Conservation (phyloP, 1,284 basidiomycete species). For the Ganoderma sp. region DNA sequence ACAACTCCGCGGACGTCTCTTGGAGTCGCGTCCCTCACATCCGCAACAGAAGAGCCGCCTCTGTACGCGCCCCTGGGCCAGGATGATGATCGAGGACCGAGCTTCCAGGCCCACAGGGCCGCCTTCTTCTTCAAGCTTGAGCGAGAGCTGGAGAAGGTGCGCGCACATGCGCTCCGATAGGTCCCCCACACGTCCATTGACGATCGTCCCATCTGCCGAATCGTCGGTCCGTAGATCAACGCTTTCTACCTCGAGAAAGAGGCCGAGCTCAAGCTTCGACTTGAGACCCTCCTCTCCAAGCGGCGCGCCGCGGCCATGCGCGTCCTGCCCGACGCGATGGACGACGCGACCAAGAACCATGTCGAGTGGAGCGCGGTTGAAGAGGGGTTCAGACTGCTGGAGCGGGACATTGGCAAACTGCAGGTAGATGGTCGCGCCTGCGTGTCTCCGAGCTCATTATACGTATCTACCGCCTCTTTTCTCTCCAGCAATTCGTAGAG, state of each 20-base stretch:
- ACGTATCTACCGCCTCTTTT: constrained; percentile 33
- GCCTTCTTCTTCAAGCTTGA: constrained; percentile 99
- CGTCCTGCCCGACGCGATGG: constrained; percentile 65
- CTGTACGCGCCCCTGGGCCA: constrained; percentile 64
- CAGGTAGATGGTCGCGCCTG: constrained; percentile 62
- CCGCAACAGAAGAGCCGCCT: constrained; percentile 50
- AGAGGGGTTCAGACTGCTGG: constrained; percentile 95
- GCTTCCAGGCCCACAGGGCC: constrained; percentile 93
- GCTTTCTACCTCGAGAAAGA: constrained; percentile 99
- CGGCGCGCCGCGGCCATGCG: constrained; percentile 82
- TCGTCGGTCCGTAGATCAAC: constrained; percentile 82
- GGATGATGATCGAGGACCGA: constrained; percentile 72
- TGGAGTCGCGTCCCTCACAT: constrained; percentile 1
- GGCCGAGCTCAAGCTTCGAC: constrained; percentile 89
- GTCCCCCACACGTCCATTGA: constrained; percentile 8
- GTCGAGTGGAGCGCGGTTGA: constrained; percentile 93
- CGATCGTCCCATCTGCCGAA: background rate
- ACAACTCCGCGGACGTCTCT: constrained; percentile 7
- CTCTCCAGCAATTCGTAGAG: constrained; percentile 89
- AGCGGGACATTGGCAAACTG: constrained; percentile 95
- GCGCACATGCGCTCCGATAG: constrained; percentile 30
- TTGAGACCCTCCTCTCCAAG: constrained; percentile 94
- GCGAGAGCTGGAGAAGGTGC: constrained; percentile 95
- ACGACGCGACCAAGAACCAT: constrained; percentile 65
- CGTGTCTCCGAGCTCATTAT: constrained; percentile 26